phyloP scores from a whole-genome alignment of 331 rosid genomes.

The Cydonia oblonga region DNA sequence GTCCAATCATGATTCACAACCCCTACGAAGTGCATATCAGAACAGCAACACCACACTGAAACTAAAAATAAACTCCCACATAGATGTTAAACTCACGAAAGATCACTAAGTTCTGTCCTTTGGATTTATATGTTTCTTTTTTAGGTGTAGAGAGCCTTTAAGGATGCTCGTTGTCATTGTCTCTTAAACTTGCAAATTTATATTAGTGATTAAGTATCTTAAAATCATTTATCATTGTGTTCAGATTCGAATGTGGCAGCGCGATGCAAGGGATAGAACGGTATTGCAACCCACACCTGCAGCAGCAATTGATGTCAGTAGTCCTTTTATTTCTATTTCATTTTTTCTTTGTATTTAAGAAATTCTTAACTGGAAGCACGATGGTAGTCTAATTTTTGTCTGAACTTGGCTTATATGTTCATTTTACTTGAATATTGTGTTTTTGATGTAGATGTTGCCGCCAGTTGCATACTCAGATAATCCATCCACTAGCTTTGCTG shows the following conservation, averaged over 20 bases:
- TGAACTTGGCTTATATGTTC: constrained; percentile 5
- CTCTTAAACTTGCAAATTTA: neutral
- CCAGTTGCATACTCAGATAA: constrained; percentile 84
- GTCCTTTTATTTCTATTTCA: neutral
- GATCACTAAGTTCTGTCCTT: neutral
- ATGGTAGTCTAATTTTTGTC: neutral
- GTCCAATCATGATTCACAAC: neutral
- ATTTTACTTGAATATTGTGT: constrained; percentile 1
- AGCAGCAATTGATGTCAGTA: constrained; percentile 85
- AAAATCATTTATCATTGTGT: constrained; percentile 2
- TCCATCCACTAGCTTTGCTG: constrained; percentile 91
- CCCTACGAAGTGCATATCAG: neutral
- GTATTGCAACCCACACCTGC: constrained; percentile 83
- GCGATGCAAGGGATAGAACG: constrained; percentile 78
- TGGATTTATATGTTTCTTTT: neutral
- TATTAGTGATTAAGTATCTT: constrained; percentile 9
- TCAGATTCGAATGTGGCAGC: constrained; percentile 89
- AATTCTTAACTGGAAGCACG: neutral
- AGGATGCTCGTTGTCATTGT: neutral
- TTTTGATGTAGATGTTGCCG: constrained; percentile 71
- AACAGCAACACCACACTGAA: neutral
- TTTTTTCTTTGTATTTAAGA: constrained; percentile 5
- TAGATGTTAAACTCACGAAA: neutral
- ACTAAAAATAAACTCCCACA: neutral
- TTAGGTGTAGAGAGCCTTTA: neutral